A percentile compares a stretch with the other conserved stretches of the same genome.
These are phyloP conservation scores for Phytopythium delawarense DNA, from an alignment of 352 stramenopile species.

Conservation along the genomic window DNA sequence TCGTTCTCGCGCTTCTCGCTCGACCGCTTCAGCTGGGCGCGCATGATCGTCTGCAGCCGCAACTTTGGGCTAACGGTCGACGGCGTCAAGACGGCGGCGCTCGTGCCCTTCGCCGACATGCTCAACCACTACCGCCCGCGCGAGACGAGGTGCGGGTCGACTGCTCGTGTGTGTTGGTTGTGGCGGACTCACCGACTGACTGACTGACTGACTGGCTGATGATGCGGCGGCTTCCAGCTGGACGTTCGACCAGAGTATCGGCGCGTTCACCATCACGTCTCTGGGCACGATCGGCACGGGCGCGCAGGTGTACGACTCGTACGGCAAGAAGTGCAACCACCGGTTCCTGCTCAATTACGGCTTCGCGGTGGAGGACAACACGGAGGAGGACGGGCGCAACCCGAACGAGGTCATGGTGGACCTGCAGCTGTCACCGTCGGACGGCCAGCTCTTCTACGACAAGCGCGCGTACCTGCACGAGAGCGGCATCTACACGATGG, in stretches of 20 bases:
- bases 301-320: constrained; percentile 98
- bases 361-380: constrained; percentile 98
- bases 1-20: constrained; percentile 92
- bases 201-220: no score
- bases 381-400: constrained; percentile 96
- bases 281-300: constrained; percentile 71
- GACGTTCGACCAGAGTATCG: constrained; percentile 84
- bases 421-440: constrained; percentile 54
- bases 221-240: constrained; percentile 27
- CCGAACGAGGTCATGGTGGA: constrained; percentile 96
- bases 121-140: constrained; percentile 98
- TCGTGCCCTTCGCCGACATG: constrained; percentile 99
- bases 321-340: constrained; percentile 99
- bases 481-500: constrained; percentile 85
- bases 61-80: constrained; percentile 99
- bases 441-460: constrained; percentile 81
- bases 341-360: constrained; percentile 99
- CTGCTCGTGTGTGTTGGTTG: no score
- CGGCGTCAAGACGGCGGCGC: constrained; percentile 94
- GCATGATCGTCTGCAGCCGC: constrained; percentile 98
- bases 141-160: constrained; percentile 92
- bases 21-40: constrained; percentile 97
- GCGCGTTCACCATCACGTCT: constrained; percentile 88
- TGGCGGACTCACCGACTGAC: no score
- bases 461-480: constrained; percentile 83